These are phyloP conservation scores for Leccinum ochraceum DNA, from an alignment of 768 basidiomycete genomes.

Conservation along the genomic window DNA sequence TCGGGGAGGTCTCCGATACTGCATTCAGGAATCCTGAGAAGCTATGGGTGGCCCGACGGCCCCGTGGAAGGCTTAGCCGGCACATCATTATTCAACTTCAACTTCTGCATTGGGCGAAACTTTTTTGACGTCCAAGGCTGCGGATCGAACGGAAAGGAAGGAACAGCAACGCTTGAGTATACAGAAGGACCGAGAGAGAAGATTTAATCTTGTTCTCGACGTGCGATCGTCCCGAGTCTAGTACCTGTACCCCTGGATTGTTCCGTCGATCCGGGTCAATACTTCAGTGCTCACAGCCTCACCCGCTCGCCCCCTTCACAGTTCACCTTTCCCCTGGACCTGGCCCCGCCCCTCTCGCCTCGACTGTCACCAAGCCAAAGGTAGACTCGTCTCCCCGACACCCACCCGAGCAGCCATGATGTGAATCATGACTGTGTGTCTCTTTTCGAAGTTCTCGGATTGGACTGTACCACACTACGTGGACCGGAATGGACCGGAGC, in stretches of 20 bases:
- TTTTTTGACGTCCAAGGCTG: neutral
- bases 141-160: neutral
- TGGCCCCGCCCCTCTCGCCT: neutral
- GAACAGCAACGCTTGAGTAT: neutral
- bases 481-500: neutral
- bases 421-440: no score
- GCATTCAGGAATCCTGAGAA: no score
- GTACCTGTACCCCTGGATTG: neutral
- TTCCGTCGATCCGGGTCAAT: neutral
- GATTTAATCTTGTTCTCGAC: neutral
- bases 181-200: neutral
- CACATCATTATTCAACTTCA: no score
- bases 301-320: neutral
- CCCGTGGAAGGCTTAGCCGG: no score
- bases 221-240: neutral
- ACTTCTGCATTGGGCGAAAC: neutral
- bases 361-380: neutral
- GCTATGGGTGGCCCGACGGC: no score
- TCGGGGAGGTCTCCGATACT: neutral
- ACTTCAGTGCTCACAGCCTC: neutral
- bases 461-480: no score
- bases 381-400: no score
- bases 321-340: neutral
- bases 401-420: no score
- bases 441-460: no score